Evolutionary conservation across 2,329 filamentous ascomycete species (phyloP).

Genomic region (Mariannaea sp.): DNA sequence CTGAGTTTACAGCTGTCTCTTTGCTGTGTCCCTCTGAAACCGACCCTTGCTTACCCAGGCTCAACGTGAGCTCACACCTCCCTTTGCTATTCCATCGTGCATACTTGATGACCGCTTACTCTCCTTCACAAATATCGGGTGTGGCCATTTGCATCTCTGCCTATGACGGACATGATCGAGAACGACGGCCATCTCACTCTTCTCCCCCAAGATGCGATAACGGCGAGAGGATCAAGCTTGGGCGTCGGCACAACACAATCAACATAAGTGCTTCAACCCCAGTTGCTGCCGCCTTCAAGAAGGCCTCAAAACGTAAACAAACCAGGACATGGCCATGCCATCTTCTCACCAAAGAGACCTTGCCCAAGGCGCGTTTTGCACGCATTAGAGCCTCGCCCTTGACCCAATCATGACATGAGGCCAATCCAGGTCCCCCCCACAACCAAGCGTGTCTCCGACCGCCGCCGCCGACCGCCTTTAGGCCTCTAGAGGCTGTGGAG

Average conservation of each 20-base stretch:
- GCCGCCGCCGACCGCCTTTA: conserved; percentile 13
- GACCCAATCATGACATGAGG: conserved; percentile 13
- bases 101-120: neutral
- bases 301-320: conserved; percentile 8
- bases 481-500: conserved; percentile 4
- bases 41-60: conserved; percentile 2
- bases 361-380: conserved; percentile 7
- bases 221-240: neutral
- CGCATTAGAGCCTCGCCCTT: conserved; percentile 6
- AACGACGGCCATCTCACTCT: neutral
- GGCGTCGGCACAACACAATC: neutral
- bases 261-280: too few relatives aligned
- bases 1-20: too few relatives aligned
- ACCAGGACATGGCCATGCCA: conserved; percentile 13
- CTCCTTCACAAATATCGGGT: neutral
- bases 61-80: conserved; percentile 2
- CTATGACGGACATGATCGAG: neutral
- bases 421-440: conserved; percentile 6
- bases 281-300: neutral
- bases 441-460: conserved; percentile 3
- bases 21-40: conserved; percentile 11
- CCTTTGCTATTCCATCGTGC: neutral
- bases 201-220: neutral
- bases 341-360: conserved; percentile 2
- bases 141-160: neutral